Conservation (phyloP, 176 grass and related monocot genomes). For the Metroxylon sagu region DNA sequence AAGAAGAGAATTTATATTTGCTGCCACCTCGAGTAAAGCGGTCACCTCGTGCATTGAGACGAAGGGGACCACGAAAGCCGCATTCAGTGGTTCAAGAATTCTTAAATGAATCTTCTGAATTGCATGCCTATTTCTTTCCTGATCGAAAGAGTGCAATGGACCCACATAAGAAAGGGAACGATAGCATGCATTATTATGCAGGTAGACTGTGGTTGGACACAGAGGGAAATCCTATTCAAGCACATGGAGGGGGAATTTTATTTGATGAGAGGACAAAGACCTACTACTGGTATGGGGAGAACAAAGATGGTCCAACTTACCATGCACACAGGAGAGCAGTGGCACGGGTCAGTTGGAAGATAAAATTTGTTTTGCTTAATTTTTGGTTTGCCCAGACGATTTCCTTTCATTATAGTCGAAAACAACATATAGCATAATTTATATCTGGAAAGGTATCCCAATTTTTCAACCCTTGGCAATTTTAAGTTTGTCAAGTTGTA, state of each 20-base stretch:
- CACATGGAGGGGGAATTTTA: conserved; percentile 81
- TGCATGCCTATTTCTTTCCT: conserved; percentile 84
- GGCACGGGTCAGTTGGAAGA: conserved; percentile 36
- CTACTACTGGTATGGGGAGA: conserved; percentile 98
- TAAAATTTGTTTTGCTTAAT: no score
- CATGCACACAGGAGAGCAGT: conserved; percentile 59
- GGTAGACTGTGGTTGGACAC: conserved; percentile 88
- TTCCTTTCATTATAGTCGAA: no score
- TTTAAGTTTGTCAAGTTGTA: no score
- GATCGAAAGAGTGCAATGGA: conserved; percentile 34
- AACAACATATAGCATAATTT: no score
- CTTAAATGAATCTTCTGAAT: conserved; percentile 71
- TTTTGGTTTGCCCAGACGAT: no score
- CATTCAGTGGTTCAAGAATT: conserved; percentile 76
- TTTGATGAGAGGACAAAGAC: conserved; percentile 48
- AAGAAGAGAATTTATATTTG: conserved; percentile 63
- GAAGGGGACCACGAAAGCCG: conserved; percentile 65
- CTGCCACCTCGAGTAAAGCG: conserved; percentile 43
- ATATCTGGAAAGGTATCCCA: no score
- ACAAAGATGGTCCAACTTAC: conserved; percentile 88
- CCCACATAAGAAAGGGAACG: conserved; percentile 43
- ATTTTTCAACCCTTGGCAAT: no score
- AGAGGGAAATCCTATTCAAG: conserved; percentile 85
- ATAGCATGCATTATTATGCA: conserved; percentile 44
- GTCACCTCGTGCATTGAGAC: conserved; percentile 76